Percentiles rank a stretch among this genome's conserved stretches.
Conservation (phyloP, 2,329 filamentous ascomycete species). For the Fusarium tupiense region DNA sequence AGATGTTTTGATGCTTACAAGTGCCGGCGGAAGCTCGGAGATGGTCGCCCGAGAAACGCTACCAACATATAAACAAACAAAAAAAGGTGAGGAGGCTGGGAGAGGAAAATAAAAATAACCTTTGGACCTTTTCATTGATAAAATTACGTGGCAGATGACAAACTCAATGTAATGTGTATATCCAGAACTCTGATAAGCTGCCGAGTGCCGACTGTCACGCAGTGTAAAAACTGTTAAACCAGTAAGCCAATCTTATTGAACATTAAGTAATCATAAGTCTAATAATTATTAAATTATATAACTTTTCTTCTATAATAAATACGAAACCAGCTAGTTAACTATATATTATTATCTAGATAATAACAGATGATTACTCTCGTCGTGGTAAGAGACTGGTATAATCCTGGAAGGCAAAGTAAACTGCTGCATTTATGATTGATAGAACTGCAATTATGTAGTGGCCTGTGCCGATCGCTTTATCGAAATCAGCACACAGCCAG, state of each 20-base stretch:
- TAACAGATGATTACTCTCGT: background rate
- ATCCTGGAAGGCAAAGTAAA: background rate
- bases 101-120: fast-evolving
- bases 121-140: background rate
- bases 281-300: background rate
- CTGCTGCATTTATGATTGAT: background rate
- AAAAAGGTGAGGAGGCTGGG: background rate
- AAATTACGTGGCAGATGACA: background rate
- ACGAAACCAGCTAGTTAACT: background rate
- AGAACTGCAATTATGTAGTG: background rate
- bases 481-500: background rate
- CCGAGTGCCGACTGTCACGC: background rate
- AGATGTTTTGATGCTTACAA: background rate
- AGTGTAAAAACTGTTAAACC: background rate
- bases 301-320: background rate
- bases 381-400: background rate
- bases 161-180: background rate
- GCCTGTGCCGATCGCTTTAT: background rate
- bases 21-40: background rate
- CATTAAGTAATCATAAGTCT: background rate
- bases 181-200: background rate
- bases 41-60: background rate
- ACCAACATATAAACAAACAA: background rate
- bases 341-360: background rate
- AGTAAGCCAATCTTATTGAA: background rate